Percentiles rank a stretch among this genome's conserved stretches.
These are phyloP conservation scores for Pulveroboletus sp. DNA, from an alignment of 768 basidiomycete genomes.

Conservation along the genomic window DNA sequence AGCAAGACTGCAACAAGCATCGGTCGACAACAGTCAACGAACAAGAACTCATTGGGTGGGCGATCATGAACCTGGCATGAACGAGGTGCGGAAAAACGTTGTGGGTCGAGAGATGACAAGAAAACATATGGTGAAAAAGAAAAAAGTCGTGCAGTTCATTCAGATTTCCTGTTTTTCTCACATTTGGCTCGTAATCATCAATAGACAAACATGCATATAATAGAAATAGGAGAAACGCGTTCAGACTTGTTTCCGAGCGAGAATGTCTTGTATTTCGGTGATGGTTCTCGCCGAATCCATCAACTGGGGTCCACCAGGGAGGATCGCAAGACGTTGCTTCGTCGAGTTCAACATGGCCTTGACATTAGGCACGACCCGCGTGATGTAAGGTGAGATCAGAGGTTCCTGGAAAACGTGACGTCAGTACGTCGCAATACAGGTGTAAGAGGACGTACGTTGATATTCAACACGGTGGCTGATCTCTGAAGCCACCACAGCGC, in stretches of 20 bases:
- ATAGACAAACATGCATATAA: too few species aligned
- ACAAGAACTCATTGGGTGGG: slow-evolving; percentile 8
- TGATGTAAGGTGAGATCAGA: slow-evolving; percentile 76
- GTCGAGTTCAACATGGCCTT: slow-evolving; percentile 72
- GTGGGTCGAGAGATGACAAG: neutral
- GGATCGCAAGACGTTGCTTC: slow-evolving; percentile 73
- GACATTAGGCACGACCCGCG: slow-evolving; percentile 76
- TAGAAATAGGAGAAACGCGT: neutral
- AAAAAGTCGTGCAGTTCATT: neutral
- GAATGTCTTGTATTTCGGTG: slow-evolving; percentile 70
- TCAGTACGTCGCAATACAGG: neutral
- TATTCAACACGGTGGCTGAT: slow-evolving; percentile 63
- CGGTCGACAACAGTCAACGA: slow-evolving; percentile 4
- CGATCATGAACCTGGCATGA: slow-evolving; percentile 30
- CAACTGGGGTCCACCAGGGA: slow-evolving; percentile 66
- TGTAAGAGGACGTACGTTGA: slow-evolving; percentile 47
- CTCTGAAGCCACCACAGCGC: slow-evolving; percentile 88
- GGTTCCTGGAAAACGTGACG: slow-evolving; percentile 50
- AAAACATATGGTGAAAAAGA: neutral
- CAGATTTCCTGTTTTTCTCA: neutral
- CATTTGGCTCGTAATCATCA: too few species aligned
- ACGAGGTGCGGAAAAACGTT: neutral
- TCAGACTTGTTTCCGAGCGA: slow-evolving; percentile 42
- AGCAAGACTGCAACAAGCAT: slow-evolving; percentile 1
- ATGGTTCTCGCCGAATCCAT: slow-evolving; percentile 68